Evolutionary conservation across 306 rosid species (phyloP).

Genomic region (Trifolium subterraneum): DNA sequence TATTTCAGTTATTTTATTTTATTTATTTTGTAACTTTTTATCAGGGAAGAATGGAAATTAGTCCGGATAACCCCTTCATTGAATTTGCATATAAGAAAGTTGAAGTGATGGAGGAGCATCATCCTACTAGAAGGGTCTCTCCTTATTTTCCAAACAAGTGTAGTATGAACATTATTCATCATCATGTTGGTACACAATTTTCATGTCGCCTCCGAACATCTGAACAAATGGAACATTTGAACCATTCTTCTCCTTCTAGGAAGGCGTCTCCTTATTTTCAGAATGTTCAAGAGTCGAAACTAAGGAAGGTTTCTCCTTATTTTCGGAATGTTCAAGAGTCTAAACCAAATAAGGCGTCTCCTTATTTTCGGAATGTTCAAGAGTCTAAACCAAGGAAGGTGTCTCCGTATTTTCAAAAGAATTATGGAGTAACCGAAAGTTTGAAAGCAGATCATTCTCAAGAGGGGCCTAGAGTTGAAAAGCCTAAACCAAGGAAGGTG

Average conservation of each 20-base stretch:
- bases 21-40: no score
- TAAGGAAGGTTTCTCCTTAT: background rate
- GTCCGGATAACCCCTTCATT: background rate
- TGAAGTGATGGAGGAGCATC: background rate
- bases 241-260: background rate
- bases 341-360: background rate
- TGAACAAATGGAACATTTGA: background rate
- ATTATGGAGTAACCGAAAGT: background rate
- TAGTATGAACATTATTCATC: no score
- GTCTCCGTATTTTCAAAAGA: background rate
- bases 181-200: no score
- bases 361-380: background rate
- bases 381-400: background rate
- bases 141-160: background rate
- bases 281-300: background rate
- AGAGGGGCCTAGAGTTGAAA: background rate
- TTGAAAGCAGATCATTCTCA: background rate
- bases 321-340: background rate
- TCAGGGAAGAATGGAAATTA: slow-evolving; percentile 6
- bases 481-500: background rate
- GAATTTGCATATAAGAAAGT: background rate
- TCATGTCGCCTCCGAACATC: background rate
- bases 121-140: background rate
- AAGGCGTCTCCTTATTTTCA: background rate
- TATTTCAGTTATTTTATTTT: no score